These are phyloP conservation scores for Hanseniaspora lindneri DNA, from an alignment of 805 yeast species.

Conservation along the genomic window DNA sequence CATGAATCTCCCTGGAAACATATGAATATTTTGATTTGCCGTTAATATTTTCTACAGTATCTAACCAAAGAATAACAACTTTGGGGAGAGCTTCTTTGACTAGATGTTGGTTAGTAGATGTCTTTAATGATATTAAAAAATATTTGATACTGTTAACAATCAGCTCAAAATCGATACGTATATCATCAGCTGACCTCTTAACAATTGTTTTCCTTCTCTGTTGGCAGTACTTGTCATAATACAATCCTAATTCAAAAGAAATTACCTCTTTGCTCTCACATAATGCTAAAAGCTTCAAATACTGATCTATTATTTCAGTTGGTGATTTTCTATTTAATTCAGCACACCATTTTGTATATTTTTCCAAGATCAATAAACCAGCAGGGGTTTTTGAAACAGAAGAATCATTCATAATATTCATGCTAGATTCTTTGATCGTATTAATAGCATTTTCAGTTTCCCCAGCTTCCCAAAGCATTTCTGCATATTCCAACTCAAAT, in stretches of 20 bases:
- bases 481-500: constrained; percentile 66
- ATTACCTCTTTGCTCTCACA: constrained; percentile 64
- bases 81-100: constrained; percentile 80
- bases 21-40: constrained; percentile 20
- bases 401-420: not conserved
- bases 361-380: constrained; percentile 41
- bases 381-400: constrained; percentile 18
- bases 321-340: constrained; percentile 73
- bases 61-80: constrained; percentile 83
- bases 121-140: constrained; percentile 26
- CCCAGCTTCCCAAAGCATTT: constrained; percentile 79
- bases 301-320: constrained; percentile 57
- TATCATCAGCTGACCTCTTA: constrained; percentile 37
- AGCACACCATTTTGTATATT: constrained; percentile 82
- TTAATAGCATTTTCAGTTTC: constrained; percentile 76
- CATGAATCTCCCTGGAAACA: constrained; percentile 37
- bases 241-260: constrained; percentile 66
- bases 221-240: constrained; percentile 49
- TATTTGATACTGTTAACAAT: constrained; percentile 26
- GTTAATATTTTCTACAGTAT: constrained; percentile 36
- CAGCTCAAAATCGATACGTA: constrained; percentile 24
- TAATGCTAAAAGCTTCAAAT: constrained; percentile 43
- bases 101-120: constrained; percentile 37
- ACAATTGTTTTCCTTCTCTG: constrained; percentile 35
- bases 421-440: constrained; percentile 32